phyloP scores from a whole-genome alignment of 352 stramenopile species.

The Phytophthora rubi region DNA sequence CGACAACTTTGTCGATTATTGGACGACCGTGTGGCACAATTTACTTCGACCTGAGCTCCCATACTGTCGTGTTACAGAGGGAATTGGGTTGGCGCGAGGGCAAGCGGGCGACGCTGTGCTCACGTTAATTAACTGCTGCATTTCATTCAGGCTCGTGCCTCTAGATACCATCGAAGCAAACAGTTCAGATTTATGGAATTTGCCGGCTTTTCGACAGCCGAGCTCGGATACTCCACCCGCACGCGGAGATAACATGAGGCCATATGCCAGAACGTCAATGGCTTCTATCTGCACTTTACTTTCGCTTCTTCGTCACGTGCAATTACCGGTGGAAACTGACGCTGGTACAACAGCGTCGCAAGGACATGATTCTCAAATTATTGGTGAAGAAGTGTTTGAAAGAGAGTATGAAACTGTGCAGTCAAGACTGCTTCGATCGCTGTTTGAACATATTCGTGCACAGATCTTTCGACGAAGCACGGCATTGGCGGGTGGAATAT shows the following conservation, averaged over 20 bases:
- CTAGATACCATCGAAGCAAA: conserved; percentile 36
- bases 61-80: conserved; percentile 55
- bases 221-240: conserved; percentile 23
- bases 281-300: conserved; percentile 39
- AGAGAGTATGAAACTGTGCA: conserved; percentile 23
- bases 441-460: conserved; percentile 47
- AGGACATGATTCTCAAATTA: neutral
- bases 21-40: conserved; percentile 51
- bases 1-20: conserved; percentile 51
- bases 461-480: conserved; percentile 37
- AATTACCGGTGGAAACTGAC: conserved; percentile 24
- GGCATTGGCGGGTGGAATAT: conserved; percentile 7
- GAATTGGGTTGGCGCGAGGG: conserved; percentile 46
- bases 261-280: conserved; percentile 43
- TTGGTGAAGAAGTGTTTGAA: conserved; percentile 22
- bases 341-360: conserved; percentile 2
- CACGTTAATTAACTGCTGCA: conserved; percentile 51
- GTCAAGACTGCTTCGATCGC: conserved; percentile 39
- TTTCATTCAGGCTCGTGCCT: conserved; percentile 54
- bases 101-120: conserved; percentile 60
- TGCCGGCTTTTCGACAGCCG: conserved; percentile 52
- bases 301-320: conserved; percentile 39
- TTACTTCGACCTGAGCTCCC: conserved; percentile 64
- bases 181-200: conserved; percentile 46
- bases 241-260: conserved; percentile 36